Evolutionary conservation across 176 grass and related monocot species (phyloP), one percentile per base, ranked within the genome.

Genomic region (Eleusine coracana): DNA sequence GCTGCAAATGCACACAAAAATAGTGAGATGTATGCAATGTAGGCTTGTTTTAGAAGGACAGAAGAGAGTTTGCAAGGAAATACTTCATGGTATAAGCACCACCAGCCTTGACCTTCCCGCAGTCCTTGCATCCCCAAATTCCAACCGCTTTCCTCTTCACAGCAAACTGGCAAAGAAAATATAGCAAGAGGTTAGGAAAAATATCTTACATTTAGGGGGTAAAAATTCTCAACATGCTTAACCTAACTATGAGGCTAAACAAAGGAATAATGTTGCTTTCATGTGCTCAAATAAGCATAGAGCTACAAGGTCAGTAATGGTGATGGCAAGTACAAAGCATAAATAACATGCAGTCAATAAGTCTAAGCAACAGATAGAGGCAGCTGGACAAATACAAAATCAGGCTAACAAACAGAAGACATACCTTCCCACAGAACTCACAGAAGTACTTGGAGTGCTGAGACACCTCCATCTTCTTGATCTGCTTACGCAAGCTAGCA

Each of bases 381-480:
- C 17, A 89, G 29, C 40, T 7, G 5, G 1, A 46, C 6, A 37
- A 77, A 62, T 63, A 45, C 8, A 85, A 12, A 62, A 55, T 11
- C 40, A 79, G 25, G 25, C 7, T 18, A 34, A 39, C 10, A 10
- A 40, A 82, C 10, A 18, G 45, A 65, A 71, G 10, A 66, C 29
- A 1, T 75, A 95, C 96, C 96, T 98, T 98, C 6, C 96, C 96
- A 69, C 96, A 98, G 71, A 98, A 98, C 82, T 98, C 96, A 1
- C 96, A 98, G 85, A 98, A 98, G 66, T 98, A 98, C 89, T 98
- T 98, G 38, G 92, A 90, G 73, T 98, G 96, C 78, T 98, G 96
- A 60, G 96, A 95, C 39, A 98, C 96, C 79, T 98, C 96, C 96
- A 98, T 98, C 78, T 98, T 98, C 87, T 98, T 95, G 75, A 98